Evolutionary conservation across 2,329 filamentous ascomycete species (phyloP), one percentile per base, ranked within the genome.

Genomic region (Penicillium rolfsii): DNA sequence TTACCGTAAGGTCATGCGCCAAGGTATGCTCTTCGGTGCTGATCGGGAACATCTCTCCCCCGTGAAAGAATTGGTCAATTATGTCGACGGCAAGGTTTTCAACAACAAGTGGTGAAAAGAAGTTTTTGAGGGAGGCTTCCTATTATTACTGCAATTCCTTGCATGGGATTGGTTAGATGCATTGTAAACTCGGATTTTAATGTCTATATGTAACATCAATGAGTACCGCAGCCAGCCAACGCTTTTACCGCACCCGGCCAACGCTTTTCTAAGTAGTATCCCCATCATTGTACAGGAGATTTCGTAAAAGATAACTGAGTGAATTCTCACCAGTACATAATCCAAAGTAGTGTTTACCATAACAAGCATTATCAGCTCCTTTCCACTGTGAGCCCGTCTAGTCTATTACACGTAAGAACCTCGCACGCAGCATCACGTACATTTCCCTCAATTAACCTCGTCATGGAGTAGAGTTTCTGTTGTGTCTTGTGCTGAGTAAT

Each of bases 1-100:
- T 65, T 86, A 84, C 67, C 76, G 84, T 28, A 71, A 74, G 55
- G 81, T 85, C 5, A 80, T 86, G 79, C 77, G 72, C 49, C 82
- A 82, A 65, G 83, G 82, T 3, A 80, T 84, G 71, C 65, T 73
- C 3, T 86, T 86, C 73, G 84, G 83, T 5, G 77, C 66, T 19
- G 77, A 75, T 9, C 72, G 68, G 2, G 77, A 79, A 36, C 67
- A 80, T 52, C 70, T 86, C 28, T 64, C 74, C 3, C 78, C 82
- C 0, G 83, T 85, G 22, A 81, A 71, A 53, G 79, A 83, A 64
- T 69, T 85, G 77, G 69, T 85, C 14, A 83, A 84, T 65, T 79
- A 81, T 67, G 76, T 84, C 3, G 71, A 80, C 49, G 82, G 82
- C 8, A 77, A 79, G 64, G 73, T 77, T 14, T 83, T 82, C 65